Base-by-base conservation (phyloP, 495 filamentous ascomycete species). In the Penicillium maclennaniae region DNA sequence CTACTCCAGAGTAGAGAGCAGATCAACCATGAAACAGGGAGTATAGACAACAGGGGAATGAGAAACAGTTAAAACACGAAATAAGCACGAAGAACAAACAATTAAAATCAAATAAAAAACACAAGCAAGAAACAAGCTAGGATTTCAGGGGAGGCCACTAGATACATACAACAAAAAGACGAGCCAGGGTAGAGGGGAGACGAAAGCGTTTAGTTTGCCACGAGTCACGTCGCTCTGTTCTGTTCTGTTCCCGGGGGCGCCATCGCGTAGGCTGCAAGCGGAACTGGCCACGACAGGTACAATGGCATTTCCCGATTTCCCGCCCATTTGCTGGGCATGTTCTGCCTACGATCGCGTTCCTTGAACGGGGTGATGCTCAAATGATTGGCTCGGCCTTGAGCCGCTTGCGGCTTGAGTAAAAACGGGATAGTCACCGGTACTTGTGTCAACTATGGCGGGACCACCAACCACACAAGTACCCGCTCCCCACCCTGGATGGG, bases 151-250 rank as follows among this genome's bases (percentile, higher is more conserved):
- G 34, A 12, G 47, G 53, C 23, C 42, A 21, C 19, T 28, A 34
- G 36, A 17, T 38, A 48, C 45, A 49, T 43, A 52, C 39, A 50
- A 42, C 26, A 7, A n/a, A 44, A 42, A 27, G 46, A 40, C 39
- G 28, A 55, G n/a, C n/a, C n/a, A n/a, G n/a, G n/a, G n/a, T n/a
- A n/a, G n/a, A n/a, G n/a, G 36, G 31, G 21, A 25, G 45, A 47
- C 51, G 52, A 39, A 55, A 37, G 52, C 52, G 46, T 55, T 23
- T 25, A 16, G 51, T 38, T 47, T 23, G 51, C 51, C 51, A 54
- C 51, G 17, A 40, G 19, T 40, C 19, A 14, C 10, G 0, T 34
- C 14, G 8, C 31, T 12, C 10, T 14, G 10, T 12, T 12, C 31
- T 34, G 31, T 34, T 34, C 31, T 34, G n/a, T n/a, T n/a, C n/a